Evolutionary conservation across 192 early-diverging fungal species (phyloP), one percentile per base, ranked within the genome.

Genomic region (Coemansia sp.): DNA sequence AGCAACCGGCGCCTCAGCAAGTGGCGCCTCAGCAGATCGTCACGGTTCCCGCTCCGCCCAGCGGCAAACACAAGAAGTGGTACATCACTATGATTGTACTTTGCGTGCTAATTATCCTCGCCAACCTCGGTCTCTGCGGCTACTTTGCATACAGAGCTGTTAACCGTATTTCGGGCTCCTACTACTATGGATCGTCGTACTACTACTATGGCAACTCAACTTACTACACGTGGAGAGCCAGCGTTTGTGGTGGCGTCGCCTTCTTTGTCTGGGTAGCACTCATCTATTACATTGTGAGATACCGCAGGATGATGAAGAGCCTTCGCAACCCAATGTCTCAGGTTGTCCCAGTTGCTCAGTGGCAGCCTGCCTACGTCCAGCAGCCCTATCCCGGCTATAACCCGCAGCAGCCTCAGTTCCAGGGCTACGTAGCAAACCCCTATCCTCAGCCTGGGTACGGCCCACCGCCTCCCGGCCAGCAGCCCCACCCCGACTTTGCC

Each of bases 391-490:
- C n/a, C n/a, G 51, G 51, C 51, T 31, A 35, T 7, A 54, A n/a
- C n/a, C n/a, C n/a, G 27, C 51, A 43, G 41, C 41, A 54, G 14
- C 51, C 51, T n/a, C 51, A 31, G 51, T 27, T n/a, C n/a, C n/a
- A 25, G 27, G 47, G 25, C 24, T 51, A 51, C 24, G 47, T 12
- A 3, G 47, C 11, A 51, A 25, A 15, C 15, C 27, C 51, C 29
- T 54, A 54, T 31, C 24, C 47, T 51, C 51, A 54, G 51, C 29
- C 51, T n/a, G 51, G 25, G 14, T 54, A 54, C 15, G 27, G 51
- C 27, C 15, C 51, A 15, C 51, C 27, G 4, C 51, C 51, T 32
- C 51, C 51, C 51, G 51, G 51, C 22, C 51, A 54, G 29, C 51
- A 54, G 51, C 51, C 51, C 5, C 27, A 47, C 46, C 46, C 46